A percentile compares a stretch with the other conserved stretches of the same genome.
These are phyloP conservation scores for Phanerodontia chrysosporium DNA, from an alignment of 768 basidiomycete species.

Conservation along the genomic window DNA sequence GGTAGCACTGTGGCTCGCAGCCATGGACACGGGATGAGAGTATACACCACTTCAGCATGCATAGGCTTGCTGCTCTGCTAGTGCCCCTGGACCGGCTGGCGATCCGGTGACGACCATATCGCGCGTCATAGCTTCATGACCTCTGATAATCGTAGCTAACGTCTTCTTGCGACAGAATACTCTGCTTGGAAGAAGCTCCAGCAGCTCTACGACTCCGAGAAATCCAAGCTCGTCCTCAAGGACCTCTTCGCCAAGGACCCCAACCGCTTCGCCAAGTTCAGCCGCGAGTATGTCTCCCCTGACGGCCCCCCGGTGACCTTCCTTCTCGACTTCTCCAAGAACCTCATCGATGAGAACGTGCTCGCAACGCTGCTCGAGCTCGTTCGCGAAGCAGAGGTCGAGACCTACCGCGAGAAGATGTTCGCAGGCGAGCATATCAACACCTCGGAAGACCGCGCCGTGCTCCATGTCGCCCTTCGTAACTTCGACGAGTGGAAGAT, in stretches of 20 bases:
- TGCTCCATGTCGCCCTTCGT: slow-evolving; percentile 91
- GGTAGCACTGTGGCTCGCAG: too few relatives aligned
- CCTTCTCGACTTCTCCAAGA: slow-evolving; percentile 96
- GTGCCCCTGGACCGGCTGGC: too few relatives aligned
- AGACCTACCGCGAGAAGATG: slow-evolving; percentile 86
- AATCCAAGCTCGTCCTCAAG: slow-evolving; percentile 75
- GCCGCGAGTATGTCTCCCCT: slow-evolving; percentile 64
- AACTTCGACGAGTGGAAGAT: slow-evolving; percentile 77
- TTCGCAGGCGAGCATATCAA: slow-evolving; percentile 96
- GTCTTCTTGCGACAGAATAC: slow-evolving; percentile 55
- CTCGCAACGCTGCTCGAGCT: slow-evolving; percentile 73
- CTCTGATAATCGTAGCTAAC: too few relatives aligned
- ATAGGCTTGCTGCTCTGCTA: too few relatives aligned
- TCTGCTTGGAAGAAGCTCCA: slow-evolving; percentile 89
- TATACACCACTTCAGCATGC: too few relatives aligned
- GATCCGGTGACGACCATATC: too few relatives aligned
- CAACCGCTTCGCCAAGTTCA: slow-evolving; percentile 81
- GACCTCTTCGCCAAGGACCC: slow-evolving; percentile 92
- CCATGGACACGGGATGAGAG: too few relatives aligned
- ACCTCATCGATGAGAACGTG: slow-evolving; percentile 86
- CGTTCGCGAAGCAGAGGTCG: slow-evolving; percentile 82
- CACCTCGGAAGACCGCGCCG: slow-evolving; percentile 96
- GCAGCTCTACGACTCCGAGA: slow-evolving; percentile 69
- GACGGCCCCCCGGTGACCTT: slow-evolving; percentile 69
- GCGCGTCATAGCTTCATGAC: too few relatives aligned